A percentile compares a stretch with the other conserved stretches of the same genome.
phyloP scores from a whole-genome alignment of 306 rosid genomes.

The Vigna nakashimae region DNA sequence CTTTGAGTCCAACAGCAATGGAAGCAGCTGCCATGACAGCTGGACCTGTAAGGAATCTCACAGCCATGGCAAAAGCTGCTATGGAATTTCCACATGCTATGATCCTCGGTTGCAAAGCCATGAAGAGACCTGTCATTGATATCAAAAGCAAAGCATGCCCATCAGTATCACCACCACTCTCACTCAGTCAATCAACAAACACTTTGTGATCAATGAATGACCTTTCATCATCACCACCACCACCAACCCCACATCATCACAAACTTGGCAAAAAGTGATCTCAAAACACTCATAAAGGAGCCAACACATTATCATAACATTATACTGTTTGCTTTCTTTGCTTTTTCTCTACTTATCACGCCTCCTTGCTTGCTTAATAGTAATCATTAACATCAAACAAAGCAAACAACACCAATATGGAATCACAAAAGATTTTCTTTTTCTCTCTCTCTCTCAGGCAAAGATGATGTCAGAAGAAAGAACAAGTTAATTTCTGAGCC shows the following conservation, averaged over 20 bases:
- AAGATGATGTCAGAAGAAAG: constrained; percentile 42
- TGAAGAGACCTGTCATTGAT: constrained; percentile 82
- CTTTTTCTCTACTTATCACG: constrained; percentile 37
- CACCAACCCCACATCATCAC: constrained; percentile 44
- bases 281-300: constrained; percentile 47
- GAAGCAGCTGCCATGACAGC: constrained; percentile 99
- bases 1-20: constrained; percentile 92
- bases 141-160: constrained; percentile 51
- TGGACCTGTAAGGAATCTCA: constrained; percentile 99
- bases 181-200: constrained; percentile 46
- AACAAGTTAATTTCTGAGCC: constrained; percentile 2
- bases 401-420: neutral
- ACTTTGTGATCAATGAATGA: constrained; percentile 45
- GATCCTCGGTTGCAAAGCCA: constrained; percentile 98
- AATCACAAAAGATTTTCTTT: constrained; percentile 11
- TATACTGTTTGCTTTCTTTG: constrained; percentile 38
- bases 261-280: constrained; percentile 51
- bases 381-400: constrained; percentile 40
- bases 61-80: constrained; percentile 95
- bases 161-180: constrained; percentile 43
- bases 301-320: constrained; percentile 54
- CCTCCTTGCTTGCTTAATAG: constrained; percentile 39
- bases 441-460: neutral
- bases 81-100: constrained; percentile 96
- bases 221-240: constrained; percentile 70